Evolutionary conservation across 2,329 filamentous ascomycete genomes (phyloP), one percentile per base, ranked within the genome.

Genomic region (Septoria petroselini): DNA sequence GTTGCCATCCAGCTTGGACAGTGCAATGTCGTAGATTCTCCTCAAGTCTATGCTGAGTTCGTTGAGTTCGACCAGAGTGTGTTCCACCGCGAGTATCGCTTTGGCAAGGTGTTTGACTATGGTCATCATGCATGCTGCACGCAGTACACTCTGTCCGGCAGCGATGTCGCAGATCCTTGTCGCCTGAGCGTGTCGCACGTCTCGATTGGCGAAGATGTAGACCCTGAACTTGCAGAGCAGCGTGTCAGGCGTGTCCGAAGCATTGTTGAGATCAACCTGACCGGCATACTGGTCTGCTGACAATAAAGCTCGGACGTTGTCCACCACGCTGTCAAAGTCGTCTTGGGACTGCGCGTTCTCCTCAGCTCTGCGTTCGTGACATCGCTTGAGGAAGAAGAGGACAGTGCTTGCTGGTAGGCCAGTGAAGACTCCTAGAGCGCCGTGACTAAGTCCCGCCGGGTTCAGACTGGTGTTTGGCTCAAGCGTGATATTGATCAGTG

Each of bases 401-500:
- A 47, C 34, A 4, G 43, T 47, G 34, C 43, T 40, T n/a, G 43
- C 21, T 15, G 43, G 35, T 17, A 47, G 18, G 23, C 43, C 43
- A 47, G 21, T n/a, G 17, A 39, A 21, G 4, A 21, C 14, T 14
- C 35, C 35, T n/a, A 39, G 17, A 15, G 15, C 19, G 3, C 15
- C 43, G 19, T 14, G 34, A n/a, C 12, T 27, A 12, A 33, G 34
- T 25, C 31, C 25, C 5, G 38, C 39, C 7, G 25, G 15, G 11
- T 33, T 11, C 21, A 23, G 23, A 18, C 17, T 29, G 8, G 19
- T 29, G 3, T 47, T 27, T 30, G 25, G 19, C 18, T 47, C 43
- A 17, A 39, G 21, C 3, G 43, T 40, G 9, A 47, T 47, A 19
- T 43, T 55, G 34, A 65, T 35, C 4, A 52, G 39, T 19, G 51